A percentile compares a stretch with the other conserved stretches of the same genome.
Evolutionary conservation across 352 stramenopile species (phyloP).

Genomic region (Saprolegnia parasitica): DNA sequence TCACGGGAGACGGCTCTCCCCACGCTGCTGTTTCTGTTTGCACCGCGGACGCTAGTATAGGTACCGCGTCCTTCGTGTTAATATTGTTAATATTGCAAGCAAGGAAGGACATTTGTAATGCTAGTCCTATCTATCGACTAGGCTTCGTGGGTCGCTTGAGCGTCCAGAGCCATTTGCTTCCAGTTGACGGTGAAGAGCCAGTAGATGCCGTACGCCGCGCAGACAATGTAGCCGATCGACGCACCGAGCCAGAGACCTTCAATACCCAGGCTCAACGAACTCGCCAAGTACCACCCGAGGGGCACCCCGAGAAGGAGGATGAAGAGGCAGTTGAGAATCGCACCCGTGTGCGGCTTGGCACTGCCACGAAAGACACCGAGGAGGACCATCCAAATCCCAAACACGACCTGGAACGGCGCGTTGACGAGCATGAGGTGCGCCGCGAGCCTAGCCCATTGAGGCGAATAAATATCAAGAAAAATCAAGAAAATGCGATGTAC

Average conservation of each 20-base stretch:
- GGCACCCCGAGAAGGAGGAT: constrained; percentile 15
- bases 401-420: constrained; percentile 15
- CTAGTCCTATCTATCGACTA: background rate
- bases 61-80: no score
- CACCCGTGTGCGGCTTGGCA: constrained; percentile 15
- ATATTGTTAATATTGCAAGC: no score
- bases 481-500: constrained; percentile 10
- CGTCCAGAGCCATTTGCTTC: constrained; percentile 1
- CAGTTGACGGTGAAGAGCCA: constrained; percentile 13
- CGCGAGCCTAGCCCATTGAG: constrained; percentile 36
- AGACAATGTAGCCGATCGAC: constrained; percentile 7
- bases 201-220: constrained; percentile 15
- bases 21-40: no score
- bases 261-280: background rate
- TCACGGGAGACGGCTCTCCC: no score
- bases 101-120: no score
- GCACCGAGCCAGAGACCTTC: constrained; percentile 12
- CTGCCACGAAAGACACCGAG: constrained; percentile 17
- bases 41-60: no score
- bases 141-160: background rate
- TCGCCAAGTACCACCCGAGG: constrained; percentile 1
- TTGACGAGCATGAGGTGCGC: constrained; percentile 60
- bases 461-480: background rate
- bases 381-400: constrained; percentile 22
- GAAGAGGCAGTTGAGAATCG: background rate